phyloP scores from a whole-genome alignment of 164 flowering plant species.

The Chloranthus sessilifolius region DNA sequence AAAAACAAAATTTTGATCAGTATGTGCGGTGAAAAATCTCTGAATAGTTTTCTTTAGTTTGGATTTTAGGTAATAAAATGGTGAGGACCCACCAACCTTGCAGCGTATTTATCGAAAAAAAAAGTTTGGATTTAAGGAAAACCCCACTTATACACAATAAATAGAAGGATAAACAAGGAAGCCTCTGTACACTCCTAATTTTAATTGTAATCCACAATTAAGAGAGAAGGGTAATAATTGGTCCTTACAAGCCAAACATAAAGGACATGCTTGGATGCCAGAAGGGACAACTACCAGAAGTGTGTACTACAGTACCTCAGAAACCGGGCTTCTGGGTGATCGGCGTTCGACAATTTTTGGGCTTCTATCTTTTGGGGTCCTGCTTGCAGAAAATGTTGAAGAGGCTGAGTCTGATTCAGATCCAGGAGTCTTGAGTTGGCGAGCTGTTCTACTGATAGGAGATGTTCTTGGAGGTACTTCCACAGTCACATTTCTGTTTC shows the following conservation, averaged over 20 bases:
- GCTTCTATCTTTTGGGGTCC: slow-evolving; percentile 59
- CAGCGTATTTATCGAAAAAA: no score
- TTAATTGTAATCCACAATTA: background rate
- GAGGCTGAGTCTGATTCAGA: slow-evolving; percentile 43
- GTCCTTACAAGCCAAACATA: no score
- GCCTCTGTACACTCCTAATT: background rate
- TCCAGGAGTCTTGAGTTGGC: slow-evolving; percentile 47
- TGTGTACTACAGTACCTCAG: slow-evolving; percentile 46
- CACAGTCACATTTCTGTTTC: slow-evolving; percentile 37
- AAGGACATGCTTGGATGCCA: no score
- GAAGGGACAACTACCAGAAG: background rate
- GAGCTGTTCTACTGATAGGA: slow-evolving; percentile 50
- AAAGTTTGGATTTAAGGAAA: no score
- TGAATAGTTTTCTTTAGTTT: no score
- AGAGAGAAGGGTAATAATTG: no score
- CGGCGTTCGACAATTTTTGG: slow-evolving; percentile 66
- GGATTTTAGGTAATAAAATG: no score
- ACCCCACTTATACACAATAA: background rate
- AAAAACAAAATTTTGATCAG: no score
- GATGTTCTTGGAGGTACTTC: slow-evolving; percentile 68
- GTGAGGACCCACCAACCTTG: no score
- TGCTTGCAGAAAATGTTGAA: slow-evolving; percentile 40
- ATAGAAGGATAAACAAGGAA: background rate
- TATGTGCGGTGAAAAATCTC: no score
- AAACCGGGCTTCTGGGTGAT: slow-evolving; percentile 69